Percentiles rank a stretch among this genome's conserved stretches.
These are phyloP conservation scores for Sclerotinia minor DNA, from an alignment of 2,329 filamentous ascomycete species.

Conservation along the genomic window DNA sequence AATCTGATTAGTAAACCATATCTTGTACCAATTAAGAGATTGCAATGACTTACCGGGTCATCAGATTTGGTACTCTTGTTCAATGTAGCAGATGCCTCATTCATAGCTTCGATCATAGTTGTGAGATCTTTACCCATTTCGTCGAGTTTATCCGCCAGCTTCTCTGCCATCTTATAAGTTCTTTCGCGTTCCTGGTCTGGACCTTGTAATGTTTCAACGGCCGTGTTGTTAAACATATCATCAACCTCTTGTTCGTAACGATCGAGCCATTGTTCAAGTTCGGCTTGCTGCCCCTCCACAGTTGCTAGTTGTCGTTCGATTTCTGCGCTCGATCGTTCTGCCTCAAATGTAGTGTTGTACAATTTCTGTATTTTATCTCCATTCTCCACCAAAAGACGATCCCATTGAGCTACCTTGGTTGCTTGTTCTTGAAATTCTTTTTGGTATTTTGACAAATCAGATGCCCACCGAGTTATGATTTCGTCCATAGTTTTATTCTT, in stretches of 20 bases:
- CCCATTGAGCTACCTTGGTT: slow-evolving; percentile 80
- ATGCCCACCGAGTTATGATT: slow-evolving; percentile 95
- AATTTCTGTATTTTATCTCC: slow-evolving; percentile 92
- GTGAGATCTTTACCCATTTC: slow-evolving; percentile 90
- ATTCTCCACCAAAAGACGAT: slow-evolving; percentile 88
- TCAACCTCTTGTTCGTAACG: slow-evolving; percentile 91
- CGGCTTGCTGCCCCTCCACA: slow-evolving; percentile 90
- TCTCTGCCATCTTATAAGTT: slow-evolving; percentile 95
- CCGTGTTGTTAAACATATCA: slow-evolving; percentile 77
- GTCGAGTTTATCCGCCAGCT: slow-evolving; percentile 83
- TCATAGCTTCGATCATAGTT: slow-evolving; percentile 98
- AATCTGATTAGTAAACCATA: slow-evolving; percentile 27
- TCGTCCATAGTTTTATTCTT: slow-evolving; percentile 99
- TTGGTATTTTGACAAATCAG: slow-evolving; percentile 92
- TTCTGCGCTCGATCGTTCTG: slow-evolving; percentile 87
- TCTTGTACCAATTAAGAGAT: not conserved
- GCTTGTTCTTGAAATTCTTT: slow-evolving; percentile 95
- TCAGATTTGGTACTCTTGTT: slow-evolving; percentile 87
- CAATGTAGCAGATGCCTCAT: slow-evolving; percentile 83
- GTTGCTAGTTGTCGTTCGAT: slow-evolving; percentile 87
- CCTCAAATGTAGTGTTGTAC: slow-evolving; percentile 88
- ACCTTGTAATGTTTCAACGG: slow-evolving; percentile 78
- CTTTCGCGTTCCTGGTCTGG: slow-evolving; percentile 94
- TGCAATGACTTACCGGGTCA: slow-evolving; percentile 67
- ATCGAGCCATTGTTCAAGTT: slow-evolving; percentile 84